Percentiles rank a stretch among this genome's conserved stretches.
Conservation (phyloP, 2,329 filamentous ascomycete species). For the Neonectria neomacrospora region DNA sequence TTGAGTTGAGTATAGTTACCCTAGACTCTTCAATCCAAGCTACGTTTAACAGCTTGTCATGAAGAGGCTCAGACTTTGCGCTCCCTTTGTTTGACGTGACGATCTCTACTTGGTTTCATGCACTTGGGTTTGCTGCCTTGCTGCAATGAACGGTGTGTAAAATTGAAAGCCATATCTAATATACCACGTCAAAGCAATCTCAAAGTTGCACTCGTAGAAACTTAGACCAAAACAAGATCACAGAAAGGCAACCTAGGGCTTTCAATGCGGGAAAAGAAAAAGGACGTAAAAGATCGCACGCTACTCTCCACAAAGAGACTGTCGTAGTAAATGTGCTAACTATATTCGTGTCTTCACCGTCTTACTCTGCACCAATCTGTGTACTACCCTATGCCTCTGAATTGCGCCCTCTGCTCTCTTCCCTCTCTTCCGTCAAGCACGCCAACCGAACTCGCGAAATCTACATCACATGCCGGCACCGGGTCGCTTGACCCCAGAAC, state of each 20-base stretch:
- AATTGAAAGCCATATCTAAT: too few species aligned
- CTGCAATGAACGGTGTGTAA: neutral
- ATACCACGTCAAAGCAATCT: too few species aligned
- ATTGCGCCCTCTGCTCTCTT: neutral
- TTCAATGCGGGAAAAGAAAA: neutral
- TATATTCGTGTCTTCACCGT: neutral
- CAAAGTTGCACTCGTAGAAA: too few species aligned
- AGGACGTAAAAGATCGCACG: neutral
- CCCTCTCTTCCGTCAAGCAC: neutral
- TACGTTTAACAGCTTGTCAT: too few species aligned
- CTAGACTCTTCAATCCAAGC: too few species aligned
- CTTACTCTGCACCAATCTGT: neutral
- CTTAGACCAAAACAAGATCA: too few species aligned
- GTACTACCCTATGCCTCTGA: neutral
- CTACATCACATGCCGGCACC: conserved; percentile 2
- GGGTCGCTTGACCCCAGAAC: neutral
- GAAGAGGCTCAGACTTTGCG: too few species aligned
- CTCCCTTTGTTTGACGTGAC: too few species aligned
- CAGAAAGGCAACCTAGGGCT: neutral
- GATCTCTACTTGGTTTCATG: too few species aligned
- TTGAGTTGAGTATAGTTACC: too few species aligned
- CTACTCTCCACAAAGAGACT: neutral
- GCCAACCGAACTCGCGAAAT: neutral
- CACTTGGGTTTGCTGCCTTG: too few species aligned
- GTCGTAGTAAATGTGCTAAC: neutral